Conservation (phyloP, 208 protist genomes). For the Leishmania mexicana region DNA sequence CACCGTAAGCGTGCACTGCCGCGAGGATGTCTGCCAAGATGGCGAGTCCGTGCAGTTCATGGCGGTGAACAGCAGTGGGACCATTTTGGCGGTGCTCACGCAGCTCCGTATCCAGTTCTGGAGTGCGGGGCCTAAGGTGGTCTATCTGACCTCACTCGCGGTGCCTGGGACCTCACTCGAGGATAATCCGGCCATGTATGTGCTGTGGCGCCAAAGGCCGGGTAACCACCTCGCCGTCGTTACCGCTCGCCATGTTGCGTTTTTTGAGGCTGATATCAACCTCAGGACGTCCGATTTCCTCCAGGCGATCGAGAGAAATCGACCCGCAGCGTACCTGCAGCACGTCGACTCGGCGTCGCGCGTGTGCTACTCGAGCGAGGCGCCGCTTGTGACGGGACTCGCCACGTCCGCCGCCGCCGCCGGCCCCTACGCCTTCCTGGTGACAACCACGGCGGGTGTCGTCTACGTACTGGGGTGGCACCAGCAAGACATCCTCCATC, state of each 20-base stretch:
- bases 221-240: constrained; percentile 56
- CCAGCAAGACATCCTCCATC: constrained; percentile 47
- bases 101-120: constrained; percentile 68
- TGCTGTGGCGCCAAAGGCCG: constrained; percentile 64
- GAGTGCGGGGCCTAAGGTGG: constrained; percentile 31
- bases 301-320: constrained; percentile 3
- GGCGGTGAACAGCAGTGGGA: constrained; percentile 37
- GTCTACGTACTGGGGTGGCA: constrained; percentile 72
- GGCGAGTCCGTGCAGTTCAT: constrained; percentile 51
- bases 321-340: constrained; percentile 19
- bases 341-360: constrained; percentile 35
- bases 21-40: constrained; percentile 17
- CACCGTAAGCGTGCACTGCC: constrained; percentile 25
- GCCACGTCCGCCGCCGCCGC: constrained; percentile 35
- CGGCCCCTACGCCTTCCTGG: constrained; percentile 59
- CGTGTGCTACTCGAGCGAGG: constrained; percentile 44
- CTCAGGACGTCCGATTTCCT: constrained; percentile 16
- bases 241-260: constrained; percentile 55
- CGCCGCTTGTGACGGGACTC: constrained; percentile 47
- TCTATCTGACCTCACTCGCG: constrained; percentile 46
- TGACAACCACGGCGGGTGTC: constrained; percentile 63
- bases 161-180: constrained; percentile 43
- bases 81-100: constrained; percentile 53
- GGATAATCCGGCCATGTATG: constrained; percentile 49
- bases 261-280: constrained; percentile 47